Evolutionary conservation across 495 filamentous ascomycete genomes (phyloP).

Genomic region (Neurospora hispaniola): DNA sequence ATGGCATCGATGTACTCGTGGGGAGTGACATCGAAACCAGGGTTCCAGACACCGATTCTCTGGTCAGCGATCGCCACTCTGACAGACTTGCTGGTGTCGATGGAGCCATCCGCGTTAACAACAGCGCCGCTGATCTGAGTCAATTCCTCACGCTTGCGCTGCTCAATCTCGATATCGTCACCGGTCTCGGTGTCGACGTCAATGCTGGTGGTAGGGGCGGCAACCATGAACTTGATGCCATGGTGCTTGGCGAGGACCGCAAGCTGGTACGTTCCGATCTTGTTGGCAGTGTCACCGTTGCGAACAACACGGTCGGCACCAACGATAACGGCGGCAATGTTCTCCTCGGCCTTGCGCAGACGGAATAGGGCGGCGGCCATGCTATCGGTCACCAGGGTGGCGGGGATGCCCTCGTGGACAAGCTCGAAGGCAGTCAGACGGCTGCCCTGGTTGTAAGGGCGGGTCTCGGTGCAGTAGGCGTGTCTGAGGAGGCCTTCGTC

Average conservation of each 20-base stretch:
- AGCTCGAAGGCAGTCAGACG: slow-evolving; percentile 93
- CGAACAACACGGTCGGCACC: slow-evolving; percentile 91
- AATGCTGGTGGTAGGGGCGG: slow-evolving; percentile 88
- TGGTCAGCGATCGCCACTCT: slow-evolving; percentile 73
- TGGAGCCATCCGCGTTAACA: slow-evolving; percentile 37
- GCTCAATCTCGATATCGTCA: slow-evolving; percentile 73
- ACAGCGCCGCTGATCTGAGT: slow-evolving; percentile 66
- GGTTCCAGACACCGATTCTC: slow-evolving; percentile 84
- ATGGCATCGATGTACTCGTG: slow-evolving; percentile 80
- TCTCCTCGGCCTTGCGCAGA: slow-evolving; percentile 40
- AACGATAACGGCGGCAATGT: slow-evolving; percentile 79
- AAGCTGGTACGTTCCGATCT: slow-evolving; percentile 91
- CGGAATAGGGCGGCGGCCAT: slow-evolving; percentile 81
- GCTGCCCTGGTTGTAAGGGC: slow-evolving; percentile 96
- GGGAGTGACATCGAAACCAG: slow-evolving; percentile 91
- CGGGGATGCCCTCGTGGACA: slow-evolving; percentile 84
- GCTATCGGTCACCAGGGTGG: slow-evolving; percentile 88
- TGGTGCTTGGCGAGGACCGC: slow-evolving; percentile 80
- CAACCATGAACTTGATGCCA: slow-evolving; percentile 87
- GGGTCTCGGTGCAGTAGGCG: slow-evolving; percentile 92
- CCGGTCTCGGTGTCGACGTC: slow-evolving; percentile 72
- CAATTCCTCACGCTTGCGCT: slow-evolving; percentile 67
- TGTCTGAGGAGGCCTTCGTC: slow-evolving; percentile 52
- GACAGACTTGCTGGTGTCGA: slow-evolving; percentile 44
- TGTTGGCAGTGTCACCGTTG: slow-evolving; percentile 97